A percentile compares a stretch with the other conserved stretches of the same genome.
Conservation (phyloP, 2,329 filamentous ascomycete species). For the Zasmidium citrigriseum region DNA sequence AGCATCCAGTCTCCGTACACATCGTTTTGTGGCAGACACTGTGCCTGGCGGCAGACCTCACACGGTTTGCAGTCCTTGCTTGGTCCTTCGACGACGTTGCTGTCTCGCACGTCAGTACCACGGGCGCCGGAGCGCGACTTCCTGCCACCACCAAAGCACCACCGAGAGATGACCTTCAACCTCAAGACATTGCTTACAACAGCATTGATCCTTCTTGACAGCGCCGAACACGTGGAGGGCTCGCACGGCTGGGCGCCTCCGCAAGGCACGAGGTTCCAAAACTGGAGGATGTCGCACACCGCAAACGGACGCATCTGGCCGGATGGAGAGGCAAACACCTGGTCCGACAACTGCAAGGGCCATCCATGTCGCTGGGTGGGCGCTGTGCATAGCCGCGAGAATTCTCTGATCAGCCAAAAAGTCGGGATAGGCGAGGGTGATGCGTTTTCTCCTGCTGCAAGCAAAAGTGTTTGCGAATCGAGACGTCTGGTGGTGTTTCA, state of each 20-base stretch:
- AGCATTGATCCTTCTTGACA: neutral
- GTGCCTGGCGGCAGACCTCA: too few relatives aligned
- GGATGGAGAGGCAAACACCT: neutral
- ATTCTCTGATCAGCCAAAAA: neutral
- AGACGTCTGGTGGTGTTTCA: neutral
- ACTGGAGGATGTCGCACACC: neutral
- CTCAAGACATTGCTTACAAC: neutral
- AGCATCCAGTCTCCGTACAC: too few relatives aligned
- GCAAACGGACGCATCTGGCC: too few relatives aligned
- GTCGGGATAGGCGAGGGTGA: neutral
- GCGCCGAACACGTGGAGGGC: neutral
- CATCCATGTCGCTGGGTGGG: neutral
- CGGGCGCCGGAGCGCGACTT: too few relatives aligned
- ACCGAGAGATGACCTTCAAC: too few relatives aligned
- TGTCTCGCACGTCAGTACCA: too few relatives aligned
- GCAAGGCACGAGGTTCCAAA: neutral
- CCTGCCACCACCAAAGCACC: too few relatives aligned
- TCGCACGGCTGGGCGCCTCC: neutral
- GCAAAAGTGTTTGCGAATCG: too few relatives aligned
- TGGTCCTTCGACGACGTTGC: too few relatives aligned
- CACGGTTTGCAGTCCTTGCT: too few relatives aligned
- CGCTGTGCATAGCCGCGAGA: constrained; percentile 3
- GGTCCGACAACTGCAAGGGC: neutral
- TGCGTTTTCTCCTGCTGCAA: neutral
- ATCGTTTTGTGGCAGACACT: too few relatives aligned